Base-by-base conservation (phyloP, 2,329 filamentous ascomycete species). In the Uncinocarpus reesii region DNA sequence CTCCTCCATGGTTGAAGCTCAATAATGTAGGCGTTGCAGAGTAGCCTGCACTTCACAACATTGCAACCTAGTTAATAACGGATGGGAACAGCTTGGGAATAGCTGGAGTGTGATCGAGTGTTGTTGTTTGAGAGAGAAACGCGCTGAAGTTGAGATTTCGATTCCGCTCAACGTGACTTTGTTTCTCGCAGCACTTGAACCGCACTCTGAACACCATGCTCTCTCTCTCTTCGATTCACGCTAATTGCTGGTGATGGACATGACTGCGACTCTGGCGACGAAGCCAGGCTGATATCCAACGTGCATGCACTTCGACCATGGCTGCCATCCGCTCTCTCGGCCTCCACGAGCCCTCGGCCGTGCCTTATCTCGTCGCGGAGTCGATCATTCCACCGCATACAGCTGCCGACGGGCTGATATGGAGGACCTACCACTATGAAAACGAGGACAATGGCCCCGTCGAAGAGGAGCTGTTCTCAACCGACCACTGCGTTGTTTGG, bases 251-350 rank as follows among this genome's bases (percentile, higher is more conserved):
- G 60, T 52, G 56, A 65, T 64, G 61, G 58, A 53, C 51, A 59
- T 58, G 52, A 43, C 48, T 47, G 38, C 43, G 47, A 47, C 44
- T 40, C 54, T 55, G 56, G 57, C 56, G 55, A 51, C 36, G 50
- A 50, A 56, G 59, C 56, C 56, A 54, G 55, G 54, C 37, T 31
- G 53, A 53, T 52, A 47, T 53, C 50, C 41, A 47, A 53, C 1
- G 4, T 24, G 28, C 32, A 18, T 18, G 20, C 15, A 52, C 56
- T 31, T 53, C 55, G 56, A 67, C 58, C 60, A 98, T 98, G 93
- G 90, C 90, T 58, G 81, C 84, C 63, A 80, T 95, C 69, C 85
- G 80, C 66, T 95, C 90, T 55, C 78, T 95, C 60, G 92, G 92
- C 65, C 75, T 95, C 62, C 90, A 96, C 72, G 81, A 84, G 70